Evolutionary conservation across 1,284 basidiomycete genomes (phyloP).

Genomic region (Fistulinella cinereoalba): DNA sequence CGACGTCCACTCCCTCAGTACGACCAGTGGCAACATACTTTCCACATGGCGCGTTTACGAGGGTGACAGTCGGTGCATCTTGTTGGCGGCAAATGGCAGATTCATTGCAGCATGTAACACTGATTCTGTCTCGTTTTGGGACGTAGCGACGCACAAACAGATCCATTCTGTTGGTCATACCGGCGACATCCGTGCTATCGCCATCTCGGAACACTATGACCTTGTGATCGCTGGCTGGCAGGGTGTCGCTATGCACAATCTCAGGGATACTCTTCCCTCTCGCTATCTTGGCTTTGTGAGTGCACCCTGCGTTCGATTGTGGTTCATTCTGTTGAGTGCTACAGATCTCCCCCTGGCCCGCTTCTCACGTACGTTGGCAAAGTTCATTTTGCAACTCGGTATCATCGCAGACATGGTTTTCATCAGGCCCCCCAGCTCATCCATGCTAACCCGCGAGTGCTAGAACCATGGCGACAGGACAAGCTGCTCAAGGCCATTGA

Average conservation of each 20-base stretch:
- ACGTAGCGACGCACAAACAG: slow-evolving; percentile 1
- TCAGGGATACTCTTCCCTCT: slow-evolving; percentile 3
- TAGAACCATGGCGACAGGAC: too few relatives aligned
- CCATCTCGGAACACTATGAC: slow-evolving; percentile 3
- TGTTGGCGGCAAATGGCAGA: too few relatives aligned
- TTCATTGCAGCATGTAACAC: background rate
- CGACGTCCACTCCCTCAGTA: slow-evolving; percentile 3
- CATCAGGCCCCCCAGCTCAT: too few relatives aligned
- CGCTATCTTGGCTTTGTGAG: slow-evolving; percentile 6
- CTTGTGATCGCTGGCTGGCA: slow-evolving; percentile 1
- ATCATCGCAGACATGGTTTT: too few relatives aligned
- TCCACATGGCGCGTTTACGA: slow-evolving; percentile 7
- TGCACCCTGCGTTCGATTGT: too few relatives aligned
- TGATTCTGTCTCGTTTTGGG: slow-evolving; percentile 14
- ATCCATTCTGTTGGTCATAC: slow-evolving; percentile 5
- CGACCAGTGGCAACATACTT: background rate
- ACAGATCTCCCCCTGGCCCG: too few relatives aligned
- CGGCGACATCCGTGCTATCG: slow-evolving; percentile 1
- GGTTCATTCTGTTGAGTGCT: too few relatives aligned
- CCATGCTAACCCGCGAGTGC: too few relatives aligned
- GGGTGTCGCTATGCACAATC: too few relatives aligned
- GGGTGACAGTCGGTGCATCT: background rate
- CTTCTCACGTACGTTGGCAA: too few relatives aligned
- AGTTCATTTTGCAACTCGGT: too few relatives aligned
- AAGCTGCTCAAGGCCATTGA: too few relatives aligned